Evolutionary conservation across 805 yeast genomes (phyloP).

Genomic region (Barnettozyma siamensis): DNA sequence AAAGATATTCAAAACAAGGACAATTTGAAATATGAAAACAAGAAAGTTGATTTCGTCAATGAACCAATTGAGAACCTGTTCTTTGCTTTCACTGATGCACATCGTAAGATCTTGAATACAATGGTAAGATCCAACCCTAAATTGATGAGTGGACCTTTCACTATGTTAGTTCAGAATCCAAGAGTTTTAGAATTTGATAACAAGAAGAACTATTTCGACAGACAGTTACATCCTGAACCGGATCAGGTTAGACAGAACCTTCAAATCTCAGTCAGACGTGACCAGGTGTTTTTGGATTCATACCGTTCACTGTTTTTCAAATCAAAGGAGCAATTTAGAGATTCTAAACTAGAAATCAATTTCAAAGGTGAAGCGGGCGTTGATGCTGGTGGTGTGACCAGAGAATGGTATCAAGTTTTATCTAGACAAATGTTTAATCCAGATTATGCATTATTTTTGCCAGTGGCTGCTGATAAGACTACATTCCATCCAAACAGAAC

Average conservation of each 20-base stretch:
- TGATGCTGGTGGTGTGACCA: slow-evolving; percentile 96
- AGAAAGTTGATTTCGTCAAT: slow-evolving; percentile 57
- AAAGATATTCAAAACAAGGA: slow-evolving; percentile 52
- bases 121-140: slow-evolving; percentile 90
- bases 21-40: slow-evolving; percentile 53
- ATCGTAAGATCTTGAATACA: slow-evolving; percentile 79
- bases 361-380: slow-evolving; percentile 94
- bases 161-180: slow-evolving; percentile 82
- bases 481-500: slow-evolving; percentile 95
- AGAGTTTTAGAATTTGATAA: slow-evolving; percentile 91
- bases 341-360: slow-evolving; percentile 68
- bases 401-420: slow-evolving; percentile 96
- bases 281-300: slow-evolving; percentile 87
- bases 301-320: slow-evolving; percentile 79
- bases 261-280: slow-evolving; percentile 70
- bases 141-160: slow-evolving; percentile 92
- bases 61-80: slow-evolving; percentile 76
- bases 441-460: slow-evolving; percentile 85
- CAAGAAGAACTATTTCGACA: slow-evolving; percentile 78
- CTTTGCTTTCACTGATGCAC: slow-evolving; percentile 83
- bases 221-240: slow-evolving; percentile 52
- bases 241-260: slow-evolving; percentile 40
- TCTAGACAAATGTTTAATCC: slow-evolving; percentile 95
- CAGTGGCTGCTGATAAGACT: slow-evolving; percentile 87
- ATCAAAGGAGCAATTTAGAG: slow-evolving; percentile 63